Evolutionary conservation across 352 stramenopile species (phyloP).

Genomic region (Globisporangium nunn): DNA sequence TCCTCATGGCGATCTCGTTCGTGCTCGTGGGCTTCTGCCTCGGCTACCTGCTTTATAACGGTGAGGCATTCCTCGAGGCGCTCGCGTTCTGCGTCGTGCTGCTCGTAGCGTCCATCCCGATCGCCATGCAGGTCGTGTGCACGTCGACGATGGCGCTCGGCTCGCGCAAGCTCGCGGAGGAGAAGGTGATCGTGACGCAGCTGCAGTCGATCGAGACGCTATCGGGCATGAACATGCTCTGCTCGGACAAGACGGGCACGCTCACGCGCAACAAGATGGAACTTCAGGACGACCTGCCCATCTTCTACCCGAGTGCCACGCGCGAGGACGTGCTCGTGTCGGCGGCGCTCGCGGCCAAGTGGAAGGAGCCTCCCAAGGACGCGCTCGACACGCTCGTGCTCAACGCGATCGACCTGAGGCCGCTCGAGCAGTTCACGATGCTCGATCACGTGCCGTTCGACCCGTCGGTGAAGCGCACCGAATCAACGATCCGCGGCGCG

Average conservation of each 20-base stretch:
- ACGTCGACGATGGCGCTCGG: conserved; percentile 92
- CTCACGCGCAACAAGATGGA: conserved; percentile 94
- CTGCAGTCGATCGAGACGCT: conserved; percentile 91
- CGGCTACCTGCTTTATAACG: conserved; percentile 79
- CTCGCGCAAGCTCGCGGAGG: conserved; percentile 81
- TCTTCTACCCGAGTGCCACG: conserved; percentile 72
- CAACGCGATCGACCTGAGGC: conserved; percentile 79
- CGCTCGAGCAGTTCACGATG: conserved; percentile 80
- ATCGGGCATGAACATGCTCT: conserved; percentile 91
- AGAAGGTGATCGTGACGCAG: conserved; percentile 91
- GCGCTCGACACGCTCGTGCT: conserved; percentile 91
- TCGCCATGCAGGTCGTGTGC: conserved; percentile 91
- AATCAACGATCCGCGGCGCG: conserved; percentile 82
- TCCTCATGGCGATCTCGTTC: conserved; percentile 84
- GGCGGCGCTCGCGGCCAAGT: conserved; percentile 91
- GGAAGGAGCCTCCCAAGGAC: conserved; percentile 91
- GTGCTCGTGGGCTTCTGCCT: conserved; percentile 86
- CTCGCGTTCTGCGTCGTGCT: conserved; percentile 89
- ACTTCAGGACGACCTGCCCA: conserved; percentile 88
- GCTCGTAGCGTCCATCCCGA: conserved; percentile 89
- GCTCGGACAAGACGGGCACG: conserved; percentile 95
- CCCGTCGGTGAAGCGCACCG: conserved; percentile 87
- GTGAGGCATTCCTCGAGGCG: conserved; percentile 64
- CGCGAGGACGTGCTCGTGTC: conserved; percentile 87
- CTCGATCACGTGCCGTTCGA: conserved; percentile 83